Evolutionary conservation across 106 monocot genomes (phyloP).

Genomic region (Narthecium ossifragum): DNA sequence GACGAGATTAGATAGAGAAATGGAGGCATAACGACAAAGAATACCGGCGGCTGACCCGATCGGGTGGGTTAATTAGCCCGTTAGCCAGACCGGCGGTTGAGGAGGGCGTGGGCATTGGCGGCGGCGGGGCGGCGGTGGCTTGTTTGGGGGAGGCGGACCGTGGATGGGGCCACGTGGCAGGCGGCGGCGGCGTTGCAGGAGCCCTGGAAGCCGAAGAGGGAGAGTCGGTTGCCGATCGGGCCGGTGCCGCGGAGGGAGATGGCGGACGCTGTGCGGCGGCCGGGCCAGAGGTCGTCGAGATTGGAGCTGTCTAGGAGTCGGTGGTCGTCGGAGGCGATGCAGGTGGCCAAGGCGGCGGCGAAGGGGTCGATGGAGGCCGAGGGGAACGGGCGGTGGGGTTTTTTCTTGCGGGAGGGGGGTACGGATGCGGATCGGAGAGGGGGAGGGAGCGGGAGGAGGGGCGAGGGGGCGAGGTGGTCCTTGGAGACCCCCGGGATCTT

Average conservation of each 20-base stretch:
- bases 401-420: neutral
- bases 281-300: neutral
- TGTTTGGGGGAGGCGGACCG: conserved; percentile 4
- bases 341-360: conserved; percentile 6
- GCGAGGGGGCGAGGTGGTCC: neutral
- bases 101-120: too few species aligned
- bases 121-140: too few species aligned
- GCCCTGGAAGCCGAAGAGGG: conserved; percentile 4
- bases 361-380: neutral
- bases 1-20: too few species aligned
- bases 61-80: too few species aligned
- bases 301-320: neutral
- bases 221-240: neutral
- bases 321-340: neutral
- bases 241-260: neutral
- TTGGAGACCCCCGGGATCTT: conserved; percentile 5
- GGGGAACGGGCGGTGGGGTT: neutral
- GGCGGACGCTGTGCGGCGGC: neutral
- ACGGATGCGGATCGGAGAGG: neutral
- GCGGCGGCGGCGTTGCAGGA: conserved; percentile 12
- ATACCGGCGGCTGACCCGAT: too few species aligned
- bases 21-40: too few species aligned
- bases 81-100: too few species aligned
- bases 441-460: conserved; percentile 15
- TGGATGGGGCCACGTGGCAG: conserved; percentile 10